A percentile compares a stretch with the other conserved stretches of the same genome.
Evolutionary conservation across 306 rosid species (phyloP).

Genomic region (Urtica urens): DNA sequence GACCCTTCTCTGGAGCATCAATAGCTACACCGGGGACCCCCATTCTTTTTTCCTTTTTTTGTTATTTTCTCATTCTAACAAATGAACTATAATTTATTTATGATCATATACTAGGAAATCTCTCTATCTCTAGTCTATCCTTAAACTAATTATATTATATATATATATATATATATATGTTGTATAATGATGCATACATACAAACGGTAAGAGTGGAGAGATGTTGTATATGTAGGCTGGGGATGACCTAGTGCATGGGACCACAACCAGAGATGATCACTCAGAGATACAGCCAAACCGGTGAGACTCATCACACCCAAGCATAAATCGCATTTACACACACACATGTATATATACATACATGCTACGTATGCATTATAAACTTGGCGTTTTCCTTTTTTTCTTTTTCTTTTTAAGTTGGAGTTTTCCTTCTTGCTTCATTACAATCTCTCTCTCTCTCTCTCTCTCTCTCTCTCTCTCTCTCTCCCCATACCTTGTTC

Average conservation of each 20-base stretch:
- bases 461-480: constrained; percentile 14
- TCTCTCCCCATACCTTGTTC: background rate
- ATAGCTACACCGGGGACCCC: no score
- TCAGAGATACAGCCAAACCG: background rate
- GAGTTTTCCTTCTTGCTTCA: constrained; percentile 7
- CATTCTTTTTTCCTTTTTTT: no score
- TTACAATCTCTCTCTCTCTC: constrained; percentile 9
- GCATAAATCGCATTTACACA: background rate
- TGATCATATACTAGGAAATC: background rate
- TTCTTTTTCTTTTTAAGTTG: constrained; percentile 3
- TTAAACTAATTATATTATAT: background rate
- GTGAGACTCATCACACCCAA: background rate
- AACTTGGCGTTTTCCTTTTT: background rate
- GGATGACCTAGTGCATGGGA: background rate
- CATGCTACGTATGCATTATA: background rate
- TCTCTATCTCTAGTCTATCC: background rate
- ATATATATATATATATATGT: background rate
- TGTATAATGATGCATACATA: background rate
- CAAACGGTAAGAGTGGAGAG: no score
- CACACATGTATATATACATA: background rate
- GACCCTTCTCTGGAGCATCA: no score
- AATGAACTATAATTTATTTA: background rate
- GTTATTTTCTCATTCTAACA: background rate
- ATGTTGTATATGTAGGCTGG: background rate
- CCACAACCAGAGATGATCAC: background rate